Percentiles rank a stretch among this genome's conserved stretches.
Evolutionary conservation across 2,329 filamentous ascomycete species (phyloP).

Genomic region (Aureobasidium zeae): DNA sequence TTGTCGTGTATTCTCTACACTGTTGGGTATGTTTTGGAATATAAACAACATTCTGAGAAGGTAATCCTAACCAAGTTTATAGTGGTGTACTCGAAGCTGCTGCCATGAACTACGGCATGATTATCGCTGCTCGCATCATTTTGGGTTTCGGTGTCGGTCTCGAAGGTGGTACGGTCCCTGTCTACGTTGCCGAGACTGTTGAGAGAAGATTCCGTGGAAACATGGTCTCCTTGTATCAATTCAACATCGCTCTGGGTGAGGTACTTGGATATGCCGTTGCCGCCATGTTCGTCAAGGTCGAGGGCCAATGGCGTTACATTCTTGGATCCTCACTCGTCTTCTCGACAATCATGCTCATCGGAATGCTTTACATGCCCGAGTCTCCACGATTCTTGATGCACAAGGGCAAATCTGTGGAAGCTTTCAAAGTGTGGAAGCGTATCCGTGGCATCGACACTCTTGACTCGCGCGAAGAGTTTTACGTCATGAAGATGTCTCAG

Average conservation of each 20-base stretch:
- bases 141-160: constrained; percentile 60
- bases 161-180: constrained; percentile 64
- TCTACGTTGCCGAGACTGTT: constrained; percentile 66
- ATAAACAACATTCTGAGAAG: not conserved
- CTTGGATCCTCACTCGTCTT: constrained; percentile 40
- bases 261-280: constrained; percentile 64
- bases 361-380: constrained; percentile 65
- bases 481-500: constrained; percentile 57
- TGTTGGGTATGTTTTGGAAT: constrained; percentile 38
- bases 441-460: constrained; percentile 52
- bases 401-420: constrained; percentile 50
- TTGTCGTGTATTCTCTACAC: constrained; percentile 62
- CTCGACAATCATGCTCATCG: constrained; percentile 31
- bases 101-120: constrained; percentile 61
- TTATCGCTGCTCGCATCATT: constrained; percentile 57
- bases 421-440: constrained; percentile 62
- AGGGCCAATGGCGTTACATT: constrained; percentile 64
- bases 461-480: constrained; percentile 60
- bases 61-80: not conserved
- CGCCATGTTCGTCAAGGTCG: constrained; percentile 61
- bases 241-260: constrained; percentile 67
- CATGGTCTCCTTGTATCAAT: constrained; percentile 63
- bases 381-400: constrained; percentile 61
- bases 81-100: constrained; percentile 58
- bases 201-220: constrained; percentile 59